A percentile compares a stretch with the other conserved stretches of the same genome.
These are phyloP conservation scores for Silybum marianum DNA, from an alignment of 129 eudicot species.

Conservation along the genomic window DNA sequence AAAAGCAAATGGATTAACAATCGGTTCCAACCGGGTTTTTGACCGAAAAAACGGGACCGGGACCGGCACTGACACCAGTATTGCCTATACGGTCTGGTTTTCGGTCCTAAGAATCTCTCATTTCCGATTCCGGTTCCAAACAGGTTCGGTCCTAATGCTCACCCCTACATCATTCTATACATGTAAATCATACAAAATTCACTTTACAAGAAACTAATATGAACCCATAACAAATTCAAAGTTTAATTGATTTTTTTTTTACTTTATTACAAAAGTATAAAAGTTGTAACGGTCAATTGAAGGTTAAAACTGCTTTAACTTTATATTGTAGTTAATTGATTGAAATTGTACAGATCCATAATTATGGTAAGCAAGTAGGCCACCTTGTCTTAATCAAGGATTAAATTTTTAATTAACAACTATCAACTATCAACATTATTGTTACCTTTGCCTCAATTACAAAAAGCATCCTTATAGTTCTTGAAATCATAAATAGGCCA, in stretches of 20 bases:
- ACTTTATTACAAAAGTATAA: neutral
- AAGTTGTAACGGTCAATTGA: neutral
- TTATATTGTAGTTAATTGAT: neutral
- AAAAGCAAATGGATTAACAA: too few relatives aligned
- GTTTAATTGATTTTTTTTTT: too few relatives aligned
- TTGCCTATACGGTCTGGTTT: too few relatives aligned
- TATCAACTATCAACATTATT: conserved; percentile 19
- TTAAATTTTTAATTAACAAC: neutral
- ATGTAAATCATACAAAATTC: neutral
- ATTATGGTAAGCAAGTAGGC: conserved; percentile 28
- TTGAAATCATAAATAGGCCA: neutral
- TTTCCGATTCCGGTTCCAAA: too few relatives aligned
- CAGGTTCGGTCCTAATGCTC: too few relatives aligned
- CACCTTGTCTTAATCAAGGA: conserved; percentile 18
- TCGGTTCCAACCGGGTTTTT: too few relatives aligned
- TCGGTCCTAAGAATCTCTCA: too few relatives aligned
- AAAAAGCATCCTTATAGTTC: neutral
- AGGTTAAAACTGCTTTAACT: neutral
- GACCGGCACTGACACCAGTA: too few relatives aligned
- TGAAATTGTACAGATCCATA: conserved; percentile 4
- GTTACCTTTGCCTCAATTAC: neutral
- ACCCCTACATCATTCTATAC: too few relatives aligned
- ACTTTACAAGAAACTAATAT: neutral
- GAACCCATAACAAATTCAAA: neutral
- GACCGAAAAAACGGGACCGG: too few relatives aligned